phyloP scores from a whole-genome alignment of 129 eudicot species.

The Apium graveolens region DNA sequence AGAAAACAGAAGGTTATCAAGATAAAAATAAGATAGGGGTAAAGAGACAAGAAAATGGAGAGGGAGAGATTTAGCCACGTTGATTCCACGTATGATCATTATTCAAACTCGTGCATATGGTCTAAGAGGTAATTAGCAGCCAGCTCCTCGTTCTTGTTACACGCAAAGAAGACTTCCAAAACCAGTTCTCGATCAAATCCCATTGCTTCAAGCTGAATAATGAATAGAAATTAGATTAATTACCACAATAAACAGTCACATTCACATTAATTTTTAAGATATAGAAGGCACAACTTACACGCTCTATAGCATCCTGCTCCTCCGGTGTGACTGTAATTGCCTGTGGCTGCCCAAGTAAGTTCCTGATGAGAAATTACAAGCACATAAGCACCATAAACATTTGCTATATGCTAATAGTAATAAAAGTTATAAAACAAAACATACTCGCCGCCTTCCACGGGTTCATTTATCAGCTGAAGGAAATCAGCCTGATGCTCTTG shows the following conservation, averaged over 20 bases:
- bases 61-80: conserved; percentile 9
- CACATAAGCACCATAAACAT: neutral
- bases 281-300: conserved; percentile 35
- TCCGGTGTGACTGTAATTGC: conserved; percentile 71
- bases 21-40: conserved; percentile 11
- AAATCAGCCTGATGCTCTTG: conserved; percentile 94
- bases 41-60: neutral
- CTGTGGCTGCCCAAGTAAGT: conserved; percentile 70
- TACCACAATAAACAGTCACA: neutral
- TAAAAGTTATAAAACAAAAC: neutral
- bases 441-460: conserved; percentile 84
- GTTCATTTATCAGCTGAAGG: conserved; percentile 81
- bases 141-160: conserved; percentile 82
- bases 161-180: conserved; percentile 70
- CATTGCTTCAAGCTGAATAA: conserved; percentile 68
- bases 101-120: conserved; percentile 71
- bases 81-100: conserved; percentile 20
- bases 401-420: neutral
- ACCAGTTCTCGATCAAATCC: conserved; percentile 68
- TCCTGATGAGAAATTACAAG: conserved; percentile 32
- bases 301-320: conserved; percentile 89
- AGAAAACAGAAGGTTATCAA: neutral
- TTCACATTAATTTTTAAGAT: neutral
- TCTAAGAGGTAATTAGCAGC: conserved; percentile 79
- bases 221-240: neutral